Base-by-base conservation (phyloP, 2,329 filamentous ascomycete species). In the Hypoxylon sp. region DNA sequence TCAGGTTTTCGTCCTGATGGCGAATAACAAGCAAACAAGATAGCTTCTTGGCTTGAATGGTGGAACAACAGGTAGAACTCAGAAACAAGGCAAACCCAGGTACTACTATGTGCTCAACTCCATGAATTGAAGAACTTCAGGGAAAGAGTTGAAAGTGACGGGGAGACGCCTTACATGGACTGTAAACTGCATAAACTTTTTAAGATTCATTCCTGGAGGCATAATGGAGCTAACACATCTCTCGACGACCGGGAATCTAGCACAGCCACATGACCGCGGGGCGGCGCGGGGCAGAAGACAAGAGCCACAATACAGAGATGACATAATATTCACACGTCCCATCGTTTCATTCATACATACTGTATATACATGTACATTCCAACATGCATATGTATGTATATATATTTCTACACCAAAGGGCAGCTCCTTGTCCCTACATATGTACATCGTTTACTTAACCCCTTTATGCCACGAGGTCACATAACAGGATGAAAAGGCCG, bases 241-340 rank as follows among this genome's bases (percentile, higher is more conserved):
- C 30, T n/a, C 42, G 53, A 18, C 7, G 8, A n/a, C n/a, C n/a
- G n/a, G n/a, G n/a, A 45, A 33, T 42, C 45, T 7, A 5, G 11
- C 38, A 46, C 40, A 61, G 57, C 57, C 57, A 61, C 57, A 40
- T n/a, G n/a, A 22, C 32, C 36, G 55, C 55, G 55, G 24, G 24
- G 24, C 24, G 6, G n/a, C 36, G 36, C 36, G 36, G 57, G 57
- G 57, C 49, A 53, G 24, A 18, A 38, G 11, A 9, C 4, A 40
- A 30, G 4, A 36, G 45, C 54, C 54, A 57, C 54, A 57, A 20
- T 30, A 26, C 9, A 40, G 1, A 9, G 26, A 50, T 36, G 46
- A 50, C 46, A 50, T 28, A 46, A 28, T 33, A 33, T 12, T 9
- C 30, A 33, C 32, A 36, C n/a, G n/a, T 2, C 4, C 6, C 24